Evolutionary conservation across 140 eudicot species (phyloP).

Genomic region (Bidens hawaiensis): DNA sequence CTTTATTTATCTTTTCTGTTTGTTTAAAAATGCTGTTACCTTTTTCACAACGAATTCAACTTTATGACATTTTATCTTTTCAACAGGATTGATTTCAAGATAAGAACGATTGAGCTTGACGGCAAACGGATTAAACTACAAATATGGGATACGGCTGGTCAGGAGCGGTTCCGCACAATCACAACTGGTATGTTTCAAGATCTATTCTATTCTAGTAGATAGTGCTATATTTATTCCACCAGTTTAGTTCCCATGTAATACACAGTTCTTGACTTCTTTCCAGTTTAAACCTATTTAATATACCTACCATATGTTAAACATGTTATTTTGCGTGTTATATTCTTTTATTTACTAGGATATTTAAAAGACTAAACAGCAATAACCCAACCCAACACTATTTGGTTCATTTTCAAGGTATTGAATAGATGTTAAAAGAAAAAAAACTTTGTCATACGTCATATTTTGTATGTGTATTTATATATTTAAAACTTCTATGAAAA

Average conservation of each 20-base stretch:
- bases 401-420: not conserved
- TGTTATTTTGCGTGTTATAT: no score
- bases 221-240: not conserved
- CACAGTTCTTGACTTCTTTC: not conserved
- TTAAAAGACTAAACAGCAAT: not conserved
- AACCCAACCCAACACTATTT: not conserved
- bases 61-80: not conserved
- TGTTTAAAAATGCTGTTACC: not conserved
- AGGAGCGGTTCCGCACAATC: constrained; percentile 76
- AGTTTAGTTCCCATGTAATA: not conserved
- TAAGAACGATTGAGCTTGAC: constrained; percentile 80
- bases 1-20: constrained; percentile 11
- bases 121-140: constrained; percentile 78
- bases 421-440: not conserved
- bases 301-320: no score
- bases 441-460: no score
- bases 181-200: constrained; percentile 52
- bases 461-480: no score
- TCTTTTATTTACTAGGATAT: not conserved
- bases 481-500: no score
- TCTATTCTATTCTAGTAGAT: not conserved
- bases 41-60: not conserved
- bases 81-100: constrained; percentile 71
- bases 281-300: not conserved
- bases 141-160: constrained; percentile 96